These are phyloP conservation scores for Fraxinus sp. DNA, from an alignment of 305 asterid species.

Conservation along the genomic window DNA sequence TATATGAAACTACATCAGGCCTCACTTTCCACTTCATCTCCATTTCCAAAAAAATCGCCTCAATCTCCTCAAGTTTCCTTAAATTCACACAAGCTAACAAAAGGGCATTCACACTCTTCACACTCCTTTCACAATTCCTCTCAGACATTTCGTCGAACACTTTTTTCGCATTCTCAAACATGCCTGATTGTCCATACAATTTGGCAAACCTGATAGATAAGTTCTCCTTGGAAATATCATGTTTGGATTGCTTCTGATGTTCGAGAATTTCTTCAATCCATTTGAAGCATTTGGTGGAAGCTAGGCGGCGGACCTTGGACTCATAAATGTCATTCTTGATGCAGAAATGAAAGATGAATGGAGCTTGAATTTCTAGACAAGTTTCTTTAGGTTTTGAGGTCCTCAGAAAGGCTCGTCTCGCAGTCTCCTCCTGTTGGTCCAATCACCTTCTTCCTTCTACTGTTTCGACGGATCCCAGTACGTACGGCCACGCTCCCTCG, in stretches of 20 bases:
- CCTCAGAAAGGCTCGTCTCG: no score
- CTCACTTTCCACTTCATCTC: conserved; percentile 25
- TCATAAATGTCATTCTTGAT: conserved; percentile 39
- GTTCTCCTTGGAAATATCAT: conserved; percentile 38
- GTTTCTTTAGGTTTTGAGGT: no score
- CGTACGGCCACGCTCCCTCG: no score
- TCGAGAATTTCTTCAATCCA: conserved; percentile 47
- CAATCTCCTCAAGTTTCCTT: no score
- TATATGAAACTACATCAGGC: conserved; percentile 34
- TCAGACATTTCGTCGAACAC: no score
- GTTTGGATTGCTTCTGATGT: conserved; percentile 35
- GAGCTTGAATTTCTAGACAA: background rate
- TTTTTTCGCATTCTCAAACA: conserved; percentile 22
- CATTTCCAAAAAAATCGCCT: conserved; percentile 32
- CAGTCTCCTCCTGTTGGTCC: no score
- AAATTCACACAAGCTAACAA: no score
- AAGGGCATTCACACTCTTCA: no score
- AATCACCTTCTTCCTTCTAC: no score
- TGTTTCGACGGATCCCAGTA: no score
- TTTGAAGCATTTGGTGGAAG: conserved; percentile 33
- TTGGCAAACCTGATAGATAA: conserved; percentile 29
- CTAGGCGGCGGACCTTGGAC: conserved; percentile 39
- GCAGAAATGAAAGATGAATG: conserved; percentile 37
- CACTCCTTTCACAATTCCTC: no score
- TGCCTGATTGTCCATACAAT: conserved; percentile 35